These are phyloP conservation scores for Coemansia sp. DNA, from an alignment of 192 early-diverging fungal species.

Conservation along the genomic window DNA sequence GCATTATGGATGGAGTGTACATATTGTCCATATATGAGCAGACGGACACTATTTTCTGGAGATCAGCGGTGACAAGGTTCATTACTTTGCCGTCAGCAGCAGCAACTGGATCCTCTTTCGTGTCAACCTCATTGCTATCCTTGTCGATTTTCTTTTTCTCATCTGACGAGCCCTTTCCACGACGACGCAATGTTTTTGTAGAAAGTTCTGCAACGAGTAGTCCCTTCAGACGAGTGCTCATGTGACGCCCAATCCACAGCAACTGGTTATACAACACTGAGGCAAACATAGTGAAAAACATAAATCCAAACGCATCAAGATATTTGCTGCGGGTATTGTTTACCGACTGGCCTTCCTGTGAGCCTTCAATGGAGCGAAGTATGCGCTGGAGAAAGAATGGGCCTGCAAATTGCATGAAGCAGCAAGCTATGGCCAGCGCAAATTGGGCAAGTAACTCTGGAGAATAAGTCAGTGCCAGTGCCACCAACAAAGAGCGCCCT, in stretches of 20 bases:
- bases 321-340: too few relatives aligned
- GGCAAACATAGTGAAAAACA: constrained; percentile 22
- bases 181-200: constrained; percentile 62
- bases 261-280: constrained; percentile 57
- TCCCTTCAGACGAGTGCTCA: constrained; percentile 61
- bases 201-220: too few relatives aligned
- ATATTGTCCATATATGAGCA: constrained; percentile 58
- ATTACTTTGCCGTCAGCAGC: constrained; percentile 62
- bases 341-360: constrained; percentile 58
- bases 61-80: constrained; percentile 72
- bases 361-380: constrained; percentile 56
- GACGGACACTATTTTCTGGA: constrained; percentile 60
- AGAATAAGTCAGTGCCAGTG: constrained; percentile 39
- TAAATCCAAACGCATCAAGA: constrained; percentile 13
- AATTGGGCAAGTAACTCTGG: constrained; percentile 49
- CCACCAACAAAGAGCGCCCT: constrained; percentile 37
- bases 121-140: constrained; percentile 8
- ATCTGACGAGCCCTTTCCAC: constrained; percentile 55
- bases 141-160: not conserved
- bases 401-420: constrained; percentile 12
- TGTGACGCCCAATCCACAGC: constrained; percentile 65
- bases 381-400: constrained; percentile 51
- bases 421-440: constrained; percentile 26
- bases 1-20: constrained; percentile 62
- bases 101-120: too few relatives aligned